These are phyloP conservation scores for Plantago ovata DNA, from an alignment of 257 asterid species.

Conservation along the genomic window DNA sequence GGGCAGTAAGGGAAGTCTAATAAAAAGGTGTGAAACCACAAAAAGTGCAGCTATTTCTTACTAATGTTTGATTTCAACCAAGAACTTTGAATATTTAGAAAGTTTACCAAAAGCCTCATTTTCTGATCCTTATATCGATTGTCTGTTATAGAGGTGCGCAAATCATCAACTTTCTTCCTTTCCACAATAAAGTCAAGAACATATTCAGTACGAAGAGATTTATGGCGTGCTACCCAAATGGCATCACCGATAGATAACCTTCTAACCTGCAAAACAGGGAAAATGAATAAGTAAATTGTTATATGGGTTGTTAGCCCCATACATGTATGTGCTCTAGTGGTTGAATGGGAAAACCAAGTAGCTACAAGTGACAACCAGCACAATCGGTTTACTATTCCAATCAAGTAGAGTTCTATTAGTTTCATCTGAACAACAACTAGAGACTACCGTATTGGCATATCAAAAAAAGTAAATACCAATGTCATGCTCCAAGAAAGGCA, in stretches of 20 bases:
- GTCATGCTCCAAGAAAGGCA: background rate
- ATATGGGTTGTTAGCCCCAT: background rate
- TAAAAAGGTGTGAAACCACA: too few species aligned
- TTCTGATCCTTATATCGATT: slow-evolving; percentile 93
- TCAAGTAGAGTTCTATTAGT: too few species aligned
- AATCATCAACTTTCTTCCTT: slow-evolving; percentile 94
- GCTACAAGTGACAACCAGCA: slow-evolving; percentile 10
- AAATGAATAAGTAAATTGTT: background rate
- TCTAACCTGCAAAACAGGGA: slow-evolving; percentile 51
- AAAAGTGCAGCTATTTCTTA: too few species aligned
- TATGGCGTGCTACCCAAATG: slow-evolving; percentile 93
- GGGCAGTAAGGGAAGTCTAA: background rate
- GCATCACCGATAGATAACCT: slow-evolving; percentile 93
- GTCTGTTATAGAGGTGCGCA: slow-evolving; percentile 86
- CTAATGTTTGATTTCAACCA: too few species aligned
- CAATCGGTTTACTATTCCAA: too few species aligned
- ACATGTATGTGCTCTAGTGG: slow-evolving; percentile 3
- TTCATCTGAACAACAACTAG: too few species aligned
- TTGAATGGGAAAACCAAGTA: slow-evolving; percentile 9
- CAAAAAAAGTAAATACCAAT: background rate
- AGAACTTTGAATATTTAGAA: slow-evolving; percentile 22
- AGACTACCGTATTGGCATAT: too few species aligned
- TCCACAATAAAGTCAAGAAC: slow-evolving; percentile 97
- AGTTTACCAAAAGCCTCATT: slow-evolving; percentile 75
- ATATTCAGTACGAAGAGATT: slow-evolving; percentile 50